These are phyloP conservation scores for Gossypium mustelinum DNA, from an alignment of 345 rosid genomes.

Conservation along the genomic window DNA sequence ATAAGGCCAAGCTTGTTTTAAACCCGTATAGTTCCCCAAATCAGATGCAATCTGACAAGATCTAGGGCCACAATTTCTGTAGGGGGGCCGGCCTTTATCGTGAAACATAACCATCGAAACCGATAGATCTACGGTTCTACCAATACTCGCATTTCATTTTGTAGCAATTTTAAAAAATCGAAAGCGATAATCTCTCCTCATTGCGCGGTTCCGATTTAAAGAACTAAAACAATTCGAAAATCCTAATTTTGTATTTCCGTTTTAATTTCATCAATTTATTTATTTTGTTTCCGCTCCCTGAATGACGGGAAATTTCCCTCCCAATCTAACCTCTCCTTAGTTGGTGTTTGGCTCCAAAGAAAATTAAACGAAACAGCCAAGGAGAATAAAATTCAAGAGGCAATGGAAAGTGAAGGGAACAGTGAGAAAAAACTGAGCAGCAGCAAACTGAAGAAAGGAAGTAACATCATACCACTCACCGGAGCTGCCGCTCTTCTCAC, in stretches of 20 bases:
- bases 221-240: background rate
- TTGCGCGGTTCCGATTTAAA: conserved; percentile 6
- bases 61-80: background rate
- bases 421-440: conserved; percentile 25
- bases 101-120: too few species aligned
- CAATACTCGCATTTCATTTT: background rate
- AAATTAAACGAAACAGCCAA: background rate
- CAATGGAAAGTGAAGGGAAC: conserved; percentile 39
- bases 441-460: conserved; percentile 37
- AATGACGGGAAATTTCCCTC: conserved; percentile 27
- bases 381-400: conserved; percentile 17
- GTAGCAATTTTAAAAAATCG: background rate
- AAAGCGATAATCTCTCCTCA: conserved; percentile 6
- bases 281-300: background rate
- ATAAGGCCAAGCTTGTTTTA: background rate
- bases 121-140: background rate
- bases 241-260: background rate
- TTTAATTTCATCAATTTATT: background rate
- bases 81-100: too few species aligned
- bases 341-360: conserved; percentile 24
- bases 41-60: background rate
- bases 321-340: conserved; percentile 28
- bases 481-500: conserved; percentile 72
- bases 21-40: background rate
- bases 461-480: conserved; percentile 51